These are phyloP conservation scores for Hanseniaspora gamundiae DNA, from an alignment of 1,139 yeast species.

Conservation along the genomic window DNA sequence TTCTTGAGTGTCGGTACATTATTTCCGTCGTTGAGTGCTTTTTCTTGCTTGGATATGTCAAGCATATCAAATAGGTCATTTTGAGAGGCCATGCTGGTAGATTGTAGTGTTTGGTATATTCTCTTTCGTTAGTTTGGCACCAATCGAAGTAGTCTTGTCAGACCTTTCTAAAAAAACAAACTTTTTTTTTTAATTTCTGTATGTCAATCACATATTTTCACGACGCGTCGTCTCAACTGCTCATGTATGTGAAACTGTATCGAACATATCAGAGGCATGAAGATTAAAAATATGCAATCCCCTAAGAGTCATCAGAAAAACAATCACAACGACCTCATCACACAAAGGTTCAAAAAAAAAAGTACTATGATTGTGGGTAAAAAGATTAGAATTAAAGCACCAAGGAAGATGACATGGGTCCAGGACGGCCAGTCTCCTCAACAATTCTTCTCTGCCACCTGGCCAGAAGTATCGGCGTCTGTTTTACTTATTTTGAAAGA, in stretches of 20 bases:
- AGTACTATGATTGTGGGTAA: background rate
- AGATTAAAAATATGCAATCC: no score
- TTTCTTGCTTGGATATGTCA: slow-evolving; percentile 37
- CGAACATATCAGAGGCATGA: no score
- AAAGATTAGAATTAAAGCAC: background rate
- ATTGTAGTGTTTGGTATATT: background rate
- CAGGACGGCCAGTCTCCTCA: background rate
- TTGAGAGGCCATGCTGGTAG: slow-evolving; percentile 49
- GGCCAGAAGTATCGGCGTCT: background rate
- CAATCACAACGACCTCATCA: no score
- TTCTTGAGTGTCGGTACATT: slow-evolving; percentile 5
- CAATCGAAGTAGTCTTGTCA: no score
- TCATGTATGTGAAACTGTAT: no score
- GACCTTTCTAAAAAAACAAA: no score
- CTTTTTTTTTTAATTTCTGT: no score
- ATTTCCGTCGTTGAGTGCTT: slow-evolving; percentile 20
- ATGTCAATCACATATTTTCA: no score
- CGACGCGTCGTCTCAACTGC: no score
- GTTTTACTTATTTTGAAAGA: background rate
- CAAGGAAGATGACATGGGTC: slow-evolving; percentile 1
- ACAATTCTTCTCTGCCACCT: background rate
- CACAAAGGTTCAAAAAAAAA: background rate
- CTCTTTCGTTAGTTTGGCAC: background rate
- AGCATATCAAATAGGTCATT: slow-evolving; percentile 73
- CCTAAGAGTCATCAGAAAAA: no score